These are phyloP conservation scores for Amoebophrya sp. DNA, from an alignment of 169 alveolate species.

Conservation along the genomic window DNA sequence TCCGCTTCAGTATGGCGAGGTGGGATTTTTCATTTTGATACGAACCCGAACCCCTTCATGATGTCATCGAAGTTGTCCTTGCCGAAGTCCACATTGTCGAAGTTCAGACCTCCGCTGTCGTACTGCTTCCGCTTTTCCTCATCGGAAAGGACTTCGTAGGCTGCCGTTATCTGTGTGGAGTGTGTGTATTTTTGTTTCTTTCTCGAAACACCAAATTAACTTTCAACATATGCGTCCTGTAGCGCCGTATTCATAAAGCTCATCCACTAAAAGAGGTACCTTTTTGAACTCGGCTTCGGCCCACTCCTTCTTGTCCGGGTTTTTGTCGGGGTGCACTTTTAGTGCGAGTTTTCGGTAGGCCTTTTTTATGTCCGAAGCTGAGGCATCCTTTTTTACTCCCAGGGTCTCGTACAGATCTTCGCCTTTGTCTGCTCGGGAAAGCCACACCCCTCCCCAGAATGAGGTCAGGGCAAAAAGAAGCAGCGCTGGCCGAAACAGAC, in stretches of 20 bases:
- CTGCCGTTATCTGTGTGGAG: neutral
- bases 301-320: conserved; percentile 31
- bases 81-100: neutral
- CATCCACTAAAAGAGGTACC: neutral
- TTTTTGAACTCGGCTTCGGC: conserved; percentile 21
- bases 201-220: too few relatives aligned
- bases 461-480: too few relatives aligned
- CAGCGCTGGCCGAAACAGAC: too few relatives aligned
- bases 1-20: too few relatives aligned
- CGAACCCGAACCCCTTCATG: conserved; percentile 9
- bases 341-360: conserved; percentile 70
- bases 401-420: conserved; percentile 56
- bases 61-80: neutral
- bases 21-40: too few relatives aligned
- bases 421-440: too few relatives aligned
- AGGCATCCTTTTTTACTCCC: conserved; percentile 66
- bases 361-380: conserved; percentile 63
- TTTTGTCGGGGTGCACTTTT: conserved; percentile 74
- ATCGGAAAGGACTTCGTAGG: neutral
- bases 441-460: too few relatives aligned
- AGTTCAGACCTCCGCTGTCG: neutral
- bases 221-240: too few relatives aligned
- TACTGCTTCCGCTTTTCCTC: neutral
- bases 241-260: too few relatives aligned
- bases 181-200: too few relatives aligned